Evolutionary conservation across 2,329 filamentous ascomycete genomes (phyloP).

Genomic region (Neonectria faginata): DNA sequence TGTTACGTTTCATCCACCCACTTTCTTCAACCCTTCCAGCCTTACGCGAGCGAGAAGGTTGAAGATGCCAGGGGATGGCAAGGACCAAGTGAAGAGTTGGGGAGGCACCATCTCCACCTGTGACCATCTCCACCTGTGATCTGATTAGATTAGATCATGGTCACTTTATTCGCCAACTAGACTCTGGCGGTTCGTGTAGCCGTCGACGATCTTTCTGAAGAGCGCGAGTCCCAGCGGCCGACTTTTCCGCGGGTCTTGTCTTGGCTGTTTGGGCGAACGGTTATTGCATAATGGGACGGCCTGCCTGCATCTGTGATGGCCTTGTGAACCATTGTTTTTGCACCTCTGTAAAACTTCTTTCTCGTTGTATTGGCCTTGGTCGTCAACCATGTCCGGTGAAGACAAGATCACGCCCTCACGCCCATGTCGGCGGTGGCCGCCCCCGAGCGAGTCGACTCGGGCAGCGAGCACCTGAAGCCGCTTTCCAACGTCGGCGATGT

Average conservation of each 20-base stretch:
- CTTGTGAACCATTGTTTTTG: background rate
- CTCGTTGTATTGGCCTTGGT: background rate
- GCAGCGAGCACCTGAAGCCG: slow-evolving; percentile 30
- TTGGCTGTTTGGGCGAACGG: slow-evolving; percentile 1
- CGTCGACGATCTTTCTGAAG: slow-evolving; percentile 14
- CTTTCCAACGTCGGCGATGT: slow-evolving; percentile 36
- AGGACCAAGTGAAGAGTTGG: slow-evolving; percentile 10
- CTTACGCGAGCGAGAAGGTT: slow-evolving; percentile 15
- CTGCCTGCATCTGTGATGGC: background rate
- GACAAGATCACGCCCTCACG: slow-evolving; percentile 30
- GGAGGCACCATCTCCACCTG: slow-evolving; percentile 8
- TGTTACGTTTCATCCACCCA: slow-evolving; percentile 10
- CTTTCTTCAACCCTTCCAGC: slow-evolving; percentile 22
- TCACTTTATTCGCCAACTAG: slow-evolving; percentile 2
- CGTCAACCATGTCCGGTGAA: slow-evolving; percentile 23
- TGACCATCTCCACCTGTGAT: slow-evolving; percentile 19
- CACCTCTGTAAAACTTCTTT: background rate
- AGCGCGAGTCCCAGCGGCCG: background rate
- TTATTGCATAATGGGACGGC: background rate
- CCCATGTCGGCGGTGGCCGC: slow-evolving; percentile 3
- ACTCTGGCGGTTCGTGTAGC: slow-evolving; percentile 6
- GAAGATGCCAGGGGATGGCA: background rate
- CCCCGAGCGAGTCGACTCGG: slow-evolving; percentile 30
- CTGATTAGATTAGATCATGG: slow-evolving; percentile 34
- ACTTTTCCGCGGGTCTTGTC: background rate